These are phyloP conservation scores for Craspedostauros australis DNA, from an alignment of 108 stramenopile genomes.

Conservation along the genomic window DNA sequence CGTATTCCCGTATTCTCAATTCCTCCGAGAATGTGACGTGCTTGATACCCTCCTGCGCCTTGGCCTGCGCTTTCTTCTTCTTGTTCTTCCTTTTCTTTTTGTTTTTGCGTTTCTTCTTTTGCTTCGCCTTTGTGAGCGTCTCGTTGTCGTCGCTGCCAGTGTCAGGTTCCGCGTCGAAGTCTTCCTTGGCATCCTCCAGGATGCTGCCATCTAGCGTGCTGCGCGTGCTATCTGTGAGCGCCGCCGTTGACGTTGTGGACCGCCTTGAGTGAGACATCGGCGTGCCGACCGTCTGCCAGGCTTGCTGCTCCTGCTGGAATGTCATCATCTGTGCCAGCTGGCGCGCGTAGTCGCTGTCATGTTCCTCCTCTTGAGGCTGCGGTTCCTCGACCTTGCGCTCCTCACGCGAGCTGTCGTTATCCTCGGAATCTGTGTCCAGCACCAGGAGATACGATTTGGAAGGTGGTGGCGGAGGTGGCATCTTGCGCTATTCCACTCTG, in stretches of 20 bases:
- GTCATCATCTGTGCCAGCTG: too few species aligned
- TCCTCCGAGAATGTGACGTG: slow-evolving; percentile 17
- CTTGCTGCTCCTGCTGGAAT: too few species aligned
- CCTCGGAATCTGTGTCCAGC: slow-evolving; percentile 46
- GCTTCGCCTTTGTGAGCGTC: slow-evolving; percentile 26
- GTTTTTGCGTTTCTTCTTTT: slow-evolving; percentile 37
- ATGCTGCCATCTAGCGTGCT: too few species aligned
- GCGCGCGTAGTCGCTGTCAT: too few species aligned
- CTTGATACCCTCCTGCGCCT: neutral
- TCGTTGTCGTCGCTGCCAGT: neutral
- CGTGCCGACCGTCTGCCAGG: too few species aligned
- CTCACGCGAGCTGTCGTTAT: slow-evolving; percentile 28
- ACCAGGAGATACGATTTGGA: slow-evolving; percentile 63
- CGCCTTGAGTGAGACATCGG: too few species aligned
- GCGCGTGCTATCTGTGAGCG: too few species aligned
- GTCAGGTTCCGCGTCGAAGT: too few species aligned
- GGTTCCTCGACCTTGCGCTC: neutral
- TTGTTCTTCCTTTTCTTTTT: slow-evolving; percentile 42
- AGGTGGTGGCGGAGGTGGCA: slow-evolving; percentile 79
- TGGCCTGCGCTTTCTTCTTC: slow-evolving; percentile 3
- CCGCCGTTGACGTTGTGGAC: too few species aligned
- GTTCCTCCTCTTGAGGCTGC: too few species aligned
- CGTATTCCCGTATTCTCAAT: slow-evolving; percentile 10
- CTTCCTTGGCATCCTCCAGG: too few species aligned
- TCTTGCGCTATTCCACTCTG: too few species aligned